These are phyloP conservation scores for Teunomyces barrocoloradensis DNA, from an alignment of 805 yeast genomes.

Conservation along the genomic window DNA sequence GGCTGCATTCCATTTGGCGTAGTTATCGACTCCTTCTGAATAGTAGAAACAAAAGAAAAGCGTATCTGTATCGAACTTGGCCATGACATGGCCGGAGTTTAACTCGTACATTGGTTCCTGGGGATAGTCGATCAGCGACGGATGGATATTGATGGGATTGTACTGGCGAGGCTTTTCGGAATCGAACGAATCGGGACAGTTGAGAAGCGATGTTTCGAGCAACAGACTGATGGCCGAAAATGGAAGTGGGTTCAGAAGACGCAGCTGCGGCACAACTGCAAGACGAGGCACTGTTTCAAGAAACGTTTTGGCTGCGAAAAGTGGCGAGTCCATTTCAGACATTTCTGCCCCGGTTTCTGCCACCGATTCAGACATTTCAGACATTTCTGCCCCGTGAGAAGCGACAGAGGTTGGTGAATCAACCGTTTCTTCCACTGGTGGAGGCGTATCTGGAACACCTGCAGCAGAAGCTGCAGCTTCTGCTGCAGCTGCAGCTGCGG, in stretches of 20 bases:
- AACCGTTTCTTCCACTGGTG: not conserved
- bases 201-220: conserved; percentile 75
- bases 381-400: too few relatives aligned
- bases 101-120: conserved; percentile 73
- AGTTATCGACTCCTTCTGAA: conserved; percentile 39
- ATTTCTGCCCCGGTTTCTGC: too few relatives aligned
- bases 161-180: conserved; percentile 80
- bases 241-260: conserved; percentile 53
- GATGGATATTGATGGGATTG: conserved; percentile 78
- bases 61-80: conserved; percentile 81
- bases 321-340: not conserved
- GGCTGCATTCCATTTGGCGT: conserved; percentile 58
- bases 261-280: conserved; percentile 32
- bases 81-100: conserved; percentile 57
- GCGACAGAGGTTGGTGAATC: too few relatives aligned
- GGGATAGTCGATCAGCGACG: conserved; percentile 88
- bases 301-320: conserved; percentile 14
- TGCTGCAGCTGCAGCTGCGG: not conserved
- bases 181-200: conserved; percentile 92
- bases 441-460: not conserved
- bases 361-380: too few relatives aligned
- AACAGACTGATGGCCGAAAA: conserved; percentile 52
- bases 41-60: conserved; percentile 91
- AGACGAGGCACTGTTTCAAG: conserved; percentile 23
- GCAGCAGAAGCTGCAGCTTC: not conserved